These are phyloP conservation scores for Diutina pseudorugosa DNA, from an alignment of 1,139 yeast genomes.

Conservation along the genomic window DNA sequence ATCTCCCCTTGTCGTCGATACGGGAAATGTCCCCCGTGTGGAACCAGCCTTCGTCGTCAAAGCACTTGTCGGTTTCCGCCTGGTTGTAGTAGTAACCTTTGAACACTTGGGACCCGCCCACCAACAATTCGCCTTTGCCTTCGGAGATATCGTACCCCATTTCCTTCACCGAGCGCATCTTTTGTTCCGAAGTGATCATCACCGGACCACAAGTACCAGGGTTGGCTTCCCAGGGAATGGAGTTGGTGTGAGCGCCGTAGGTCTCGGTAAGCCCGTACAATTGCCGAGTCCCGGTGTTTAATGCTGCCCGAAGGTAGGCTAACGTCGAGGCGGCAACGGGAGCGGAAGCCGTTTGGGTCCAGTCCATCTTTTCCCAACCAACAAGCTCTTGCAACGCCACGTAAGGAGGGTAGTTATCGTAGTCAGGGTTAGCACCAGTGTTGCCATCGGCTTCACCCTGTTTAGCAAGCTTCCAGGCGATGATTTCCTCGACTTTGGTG, in stretches of 20 bases:
- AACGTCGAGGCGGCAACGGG: slow-evolving; percentile 12
- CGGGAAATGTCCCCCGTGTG: slow-evolving; percentile 10
- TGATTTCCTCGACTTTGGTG: slow-evolving; percentile 7
- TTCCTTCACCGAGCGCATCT: background rate
- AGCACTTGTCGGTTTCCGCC: slow-evolving; percentile 23
- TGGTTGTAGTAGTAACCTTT: slow-evolving; percentile 24
- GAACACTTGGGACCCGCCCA: slow-evolving; percentile 30
- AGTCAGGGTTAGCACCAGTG: slow-evolving; percentile 4
- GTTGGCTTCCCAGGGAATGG: slow-evolving; percentile 8
- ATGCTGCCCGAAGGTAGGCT: slow-evolving; percentile 11
- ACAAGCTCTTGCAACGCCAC: slow-evolving; percentile 8
- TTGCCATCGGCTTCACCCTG: slow-evolving; percentile 9
- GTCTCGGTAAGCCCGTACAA: slow-evolving; percentile 14
- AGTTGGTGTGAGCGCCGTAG: slow-evolving; percentile 10
- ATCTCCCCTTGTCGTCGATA: slow-evolving; percentile 8
- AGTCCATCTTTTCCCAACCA: slow-evolving; percentile 12
- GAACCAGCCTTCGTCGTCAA: slow-evolving; percentile 16
- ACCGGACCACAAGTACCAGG: slow-evolving; percentile 13
- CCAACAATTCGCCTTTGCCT: slow-evolving; percentile 24
- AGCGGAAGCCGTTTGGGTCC: slow-evolving; percentile 15
- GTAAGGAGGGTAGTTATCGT: slow-evolving; percentile 9
- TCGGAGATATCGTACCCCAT: slow-evolving; percentile 2
- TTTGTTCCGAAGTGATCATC: slow-evolving; percentile 5
- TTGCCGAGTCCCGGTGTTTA: slow-evolving; percentile 12
- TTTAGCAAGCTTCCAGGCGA: slow-evolving; percentile 8